Evolutionary conservation across 805 yeast genomes (phyloP).

Genomic region (Ogataea pilisensis): DNA sequence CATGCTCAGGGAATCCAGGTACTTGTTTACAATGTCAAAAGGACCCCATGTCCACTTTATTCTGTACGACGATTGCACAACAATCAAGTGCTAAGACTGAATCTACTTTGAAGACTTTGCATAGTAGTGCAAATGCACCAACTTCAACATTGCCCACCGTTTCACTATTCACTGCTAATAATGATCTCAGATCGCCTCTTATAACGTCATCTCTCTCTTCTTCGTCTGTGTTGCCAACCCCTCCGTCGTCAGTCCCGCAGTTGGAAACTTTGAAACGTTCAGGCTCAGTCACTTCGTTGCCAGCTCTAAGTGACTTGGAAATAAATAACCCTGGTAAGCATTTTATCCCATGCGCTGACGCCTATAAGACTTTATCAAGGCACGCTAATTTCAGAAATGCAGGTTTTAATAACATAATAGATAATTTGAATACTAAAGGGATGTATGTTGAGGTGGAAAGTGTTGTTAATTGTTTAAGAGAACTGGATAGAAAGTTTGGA

Average conservation of each 20-base stretch:
- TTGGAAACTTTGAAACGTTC: conserved; percentile 15
- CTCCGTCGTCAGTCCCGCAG: conserved; percentile 10
- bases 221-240: conserved; percentile 15
- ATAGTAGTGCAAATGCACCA: conserved; percentile 5
- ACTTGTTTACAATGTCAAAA: conserved; percentile 76
- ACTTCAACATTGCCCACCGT: not conserved
- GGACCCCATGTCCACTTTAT: conserved; percentile 84
- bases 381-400: conserved; percentile 73
- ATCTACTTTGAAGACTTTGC: not conserved
- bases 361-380: conserved; percentile 79
- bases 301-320: conserved; percentile 25
- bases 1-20: conserved; percentile 86
- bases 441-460: conserved; percentile 91
- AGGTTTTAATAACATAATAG: conserved; percentile 70
- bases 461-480: conserved; percentile 79
- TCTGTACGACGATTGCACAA: conserved; percentile 78
- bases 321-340: conserved; percentile 36
- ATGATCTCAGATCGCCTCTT: not conserved
- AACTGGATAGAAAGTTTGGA: conserved; percentile 63
- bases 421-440: conserved; percentile 72
- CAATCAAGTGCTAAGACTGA: conserved; percentile 6
- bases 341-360: conserved; percentile 85
- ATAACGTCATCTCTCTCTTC: not conserved
- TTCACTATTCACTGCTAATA: conserved; percentile 3
- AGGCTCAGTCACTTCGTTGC: conserved; percentile 21